Evolutionary conservation across 2,329 filamentous ascomycete genomes (phyloP), one percentile per base, ranked within the genome.

Genomic region (Arachnomyces sp.): DNA sequence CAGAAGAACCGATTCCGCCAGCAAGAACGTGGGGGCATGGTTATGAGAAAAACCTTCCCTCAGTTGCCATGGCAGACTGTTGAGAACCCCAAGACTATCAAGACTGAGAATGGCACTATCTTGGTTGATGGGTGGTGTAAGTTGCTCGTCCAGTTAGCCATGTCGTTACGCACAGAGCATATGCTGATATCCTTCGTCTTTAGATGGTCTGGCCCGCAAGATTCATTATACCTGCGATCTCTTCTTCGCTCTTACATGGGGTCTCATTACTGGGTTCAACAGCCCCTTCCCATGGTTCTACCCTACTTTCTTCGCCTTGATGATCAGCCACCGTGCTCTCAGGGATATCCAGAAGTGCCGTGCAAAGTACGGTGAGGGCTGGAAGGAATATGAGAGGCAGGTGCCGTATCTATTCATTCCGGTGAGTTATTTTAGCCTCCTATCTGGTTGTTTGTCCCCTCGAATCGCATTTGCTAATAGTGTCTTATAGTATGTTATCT

Each of bases 1-100:
- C 88, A 94, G 66, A 94, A 94, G 77, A 94, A 94, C 68, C 81
- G 84, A 48, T 94, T 90, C 77, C 81, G 88, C 40, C 77, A 82
- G 49, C 73, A 79, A 64, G 85, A 93, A 66, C 78, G 82, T 45
- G 86, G 86, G 44, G 43, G 48, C 25, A 51, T 62, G 38, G 64
- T 82, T 38, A 70, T 78, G 59, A 83, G 88, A 53, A 84, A 81
- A 53, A 81, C 86, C 2, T 94, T 94, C 69, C 88, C 89, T 4
- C 84, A 90, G 62, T 75, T 94, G n/a, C 87, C 86, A 6, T 95
- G 86, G 82, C 84, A 84, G 61, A 81, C 80, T 3, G 64, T 94
- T 44, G 67, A 85, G 51, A 89, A 94, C 65, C 87, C 88, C 34
- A 80, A 82, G 61, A 80, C 75, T 31, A 89, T 94, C 60, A 72